These are phyloP conservation scores for Fusarium pseudocircinatum DNA, from an alignment of 2,329 filamentous ascomycete species.

Conservation along the genomic window DNA sequence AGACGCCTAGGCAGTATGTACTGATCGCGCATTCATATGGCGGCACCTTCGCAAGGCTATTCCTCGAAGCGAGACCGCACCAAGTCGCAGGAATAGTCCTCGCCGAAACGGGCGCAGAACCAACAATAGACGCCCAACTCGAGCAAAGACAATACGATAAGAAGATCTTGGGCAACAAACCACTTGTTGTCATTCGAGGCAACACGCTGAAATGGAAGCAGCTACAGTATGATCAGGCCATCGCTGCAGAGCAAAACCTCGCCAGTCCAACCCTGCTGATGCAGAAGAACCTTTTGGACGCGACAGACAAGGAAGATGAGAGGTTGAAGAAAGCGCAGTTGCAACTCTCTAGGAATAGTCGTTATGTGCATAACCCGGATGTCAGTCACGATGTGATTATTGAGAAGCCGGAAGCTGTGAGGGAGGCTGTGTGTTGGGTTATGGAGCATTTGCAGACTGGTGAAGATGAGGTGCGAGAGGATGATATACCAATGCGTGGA, in stretches of 20 bases:
- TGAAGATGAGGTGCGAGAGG: rapidly evolving
- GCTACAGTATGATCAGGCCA: slow-evolving; percentile 17
- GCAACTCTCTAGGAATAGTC: slow-evolving; percentile 19
- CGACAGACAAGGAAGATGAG: slow-evolving; percentile 31
- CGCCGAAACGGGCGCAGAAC: slow-evolving; percentile 37
- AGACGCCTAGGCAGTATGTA: neutral
- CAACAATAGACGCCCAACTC: slow-evolving; percentile 7
- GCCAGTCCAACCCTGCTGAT: neutral
- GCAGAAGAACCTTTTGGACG: slow-evolving; percentile 26
- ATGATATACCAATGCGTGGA: rapidly evolving
- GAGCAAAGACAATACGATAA: slow-evolving; percentile 29
- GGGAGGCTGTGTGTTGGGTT: slow-evolving; percentile 22
- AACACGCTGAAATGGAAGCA: slow-evolving; percentile 36
- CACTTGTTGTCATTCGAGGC: slow-evolving; percentile 30
- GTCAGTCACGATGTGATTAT: slow-evolving; percentile 30
- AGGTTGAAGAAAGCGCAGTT: slow-evolving; percentile 33
- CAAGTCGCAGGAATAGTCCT: slow-evolving; percentile 35
- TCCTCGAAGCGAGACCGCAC: slow-evolving; percentile 17
- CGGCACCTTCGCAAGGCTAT: slow-evolving; percentile 29
- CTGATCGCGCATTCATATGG: slow-evolving; percentile 36
- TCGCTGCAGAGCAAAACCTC: neutral
- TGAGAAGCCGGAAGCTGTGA: slow-evolving; percentile 25
- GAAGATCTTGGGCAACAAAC: slow-evolving; percentile 19
- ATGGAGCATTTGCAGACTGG: slow-evolving; percentile 8
- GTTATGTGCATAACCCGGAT: slow-evolving; percentile 34